Percentiles rank a stretch among this genome's conserved stretches.
These are phyloP conservation scores for Chalciporus pseudorubinellus DNA, from an alignment of 768 basidiomycete genomes.

Conservation along the genomic window DNA sequence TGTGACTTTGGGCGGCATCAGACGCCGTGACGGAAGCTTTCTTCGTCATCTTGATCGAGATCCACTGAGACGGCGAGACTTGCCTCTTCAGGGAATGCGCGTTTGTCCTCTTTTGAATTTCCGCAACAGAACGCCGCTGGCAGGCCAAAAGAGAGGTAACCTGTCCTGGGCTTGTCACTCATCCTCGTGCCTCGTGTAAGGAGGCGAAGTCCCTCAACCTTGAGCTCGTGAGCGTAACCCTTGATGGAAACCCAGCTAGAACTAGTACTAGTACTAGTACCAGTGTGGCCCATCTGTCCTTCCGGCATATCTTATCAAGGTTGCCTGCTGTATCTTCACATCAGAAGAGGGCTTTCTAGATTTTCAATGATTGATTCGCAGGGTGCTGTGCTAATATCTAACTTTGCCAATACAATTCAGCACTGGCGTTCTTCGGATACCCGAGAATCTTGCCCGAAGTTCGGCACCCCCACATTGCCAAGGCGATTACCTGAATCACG, in stretches of 20 bases:
- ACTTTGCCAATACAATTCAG: too few relatives aligned
- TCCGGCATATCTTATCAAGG: too few relatives aligned
- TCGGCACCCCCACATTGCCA: too few relatives aligned
- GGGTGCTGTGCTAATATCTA: too few relatives aligned
- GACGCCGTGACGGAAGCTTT: background rate
- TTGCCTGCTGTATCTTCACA: too few relatives aligned
- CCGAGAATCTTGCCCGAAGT: background rate
- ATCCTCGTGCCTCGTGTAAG: too few relatives aligned
- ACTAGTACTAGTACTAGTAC: too few relatives aligned
- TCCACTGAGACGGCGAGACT: background rate
- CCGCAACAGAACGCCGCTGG: background rate
- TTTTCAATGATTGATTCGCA: background rate
- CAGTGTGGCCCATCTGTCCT: too few relatives aligned
- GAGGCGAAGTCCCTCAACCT: too few relatives aligned
- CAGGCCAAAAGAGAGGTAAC: background rate
- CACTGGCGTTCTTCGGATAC: too few relatives aligned
- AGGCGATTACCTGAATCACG: too few relatives aligned
- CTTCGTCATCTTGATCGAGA: slow-evolving; percentile 2
- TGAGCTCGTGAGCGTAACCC: too few relatives aligned
- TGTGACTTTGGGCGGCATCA: background rate
- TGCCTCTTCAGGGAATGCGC: background rate
- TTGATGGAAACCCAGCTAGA: background rate
- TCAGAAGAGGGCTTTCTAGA: background rate
- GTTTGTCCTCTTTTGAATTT: background rate
- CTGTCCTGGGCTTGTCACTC: background rate